These are phyloP conservation scores for Adansonia gregorii DNA, from an alignment of 441 rosid genomes.

Conservation along the genomic window DNA sequence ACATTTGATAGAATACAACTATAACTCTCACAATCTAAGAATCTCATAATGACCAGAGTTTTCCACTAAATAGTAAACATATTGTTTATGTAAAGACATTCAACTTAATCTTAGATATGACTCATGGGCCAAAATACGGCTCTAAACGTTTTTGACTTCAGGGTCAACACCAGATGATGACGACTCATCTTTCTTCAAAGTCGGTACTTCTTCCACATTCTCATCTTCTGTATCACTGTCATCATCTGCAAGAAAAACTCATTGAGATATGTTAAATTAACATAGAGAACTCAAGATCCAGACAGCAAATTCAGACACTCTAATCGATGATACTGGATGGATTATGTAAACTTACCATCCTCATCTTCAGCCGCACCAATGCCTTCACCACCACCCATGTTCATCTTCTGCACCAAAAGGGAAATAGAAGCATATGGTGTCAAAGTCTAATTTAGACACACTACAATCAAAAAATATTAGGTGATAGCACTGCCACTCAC, in stretches of 20 bases:
- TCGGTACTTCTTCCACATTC: constrained; percentile 29
- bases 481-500: constrained; percentile 22
- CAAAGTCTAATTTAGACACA: not conserved
- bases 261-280: not conserved
- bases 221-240: constrained; percentile 44
- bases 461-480: not conserved
- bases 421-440: not conserved
- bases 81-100: not conserved
- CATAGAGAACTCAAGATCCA: not conserved
- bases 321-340: not conserved
- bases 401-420: constrained; percentile 31
- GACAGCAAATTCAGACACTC: not conserved
- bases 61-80: not conserved
- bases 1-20: not conserved
- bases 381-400: constrained; percentile 30
- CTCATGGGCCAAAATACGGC: not conserved
- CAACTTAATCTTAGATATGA: not conserved
- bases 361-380: constrained; percentile 23
- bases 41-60: not conserved
- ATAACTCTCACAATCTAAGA: not conserved
- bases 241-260: constrained; percentile 36
- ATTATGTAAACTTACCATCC: constrained; percentile 32
- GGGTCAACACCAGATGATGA: constrained; percentile 20
- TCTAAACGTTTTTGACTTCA: constrained; percentile 32
- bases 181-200: constrained; percentile 18